Conservation (phyloP, 768 basidiomycete genomes). For the Russula ochroleuca region DNA sequence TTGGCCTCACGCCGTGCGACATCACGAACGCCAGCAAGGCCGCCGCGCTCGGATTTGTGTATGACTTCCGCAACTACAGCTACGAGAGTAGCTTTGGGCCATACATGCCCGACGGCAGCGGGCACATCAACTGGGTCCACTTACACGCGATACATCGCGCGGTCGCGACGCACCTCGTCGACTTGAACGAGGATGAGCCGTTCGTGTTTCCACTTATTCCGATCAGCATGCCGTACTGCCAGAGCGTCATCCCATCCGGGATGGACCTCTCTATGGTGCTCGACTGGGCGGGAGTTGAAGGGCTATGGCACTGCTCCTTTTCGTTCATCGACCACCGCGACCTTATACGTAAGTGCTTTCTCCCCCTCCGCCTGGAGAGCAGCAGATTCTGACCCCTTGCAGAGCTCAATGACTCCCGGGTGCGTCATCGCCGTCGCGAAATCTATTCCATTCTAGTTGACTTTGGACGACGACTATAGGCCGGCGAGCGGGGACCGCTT, state of each 20-base stretch:
- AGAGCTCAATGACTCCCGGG: conserved; percentile 49
- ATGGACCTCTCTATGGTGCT: conserved; percentile 37
- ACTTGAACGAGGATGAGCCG: conserved; percentile 35
- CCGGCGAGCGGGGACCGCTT: conserved; percentile 35
- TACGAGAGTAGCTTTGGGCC: conserved; percentile 54
- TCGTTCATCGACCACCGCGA: conserved; percentile 67
- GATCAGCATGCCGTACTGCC: conserved; percentile 52
- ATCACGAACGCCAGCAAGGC: conserved; percentile 34
- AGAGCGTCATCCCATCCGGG: conserved; percentile 43
- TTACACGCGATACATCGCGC: conserved; percentile 52
- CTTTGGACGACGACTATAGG: conserved; percentile 25
- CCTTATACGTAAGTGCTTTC: conserved; percentile 49
- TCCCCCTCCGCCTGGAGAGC: no score
- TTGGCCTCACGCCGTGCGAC: conserved; percentile 51
- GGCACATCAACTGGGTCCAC: conserved; percentile 56
- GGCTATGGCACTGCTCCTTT: conserved; percentile 59
- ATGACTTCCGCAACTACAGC: conserved; percentile 56
- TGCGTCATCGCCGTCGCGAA: conserved; percentile 23
- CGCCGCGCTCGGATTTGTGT: conserved; percentile 52
- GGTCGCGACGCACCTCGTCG: conserved; percentile 50
- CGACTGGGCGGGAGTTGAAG: conserved; percentile 60
- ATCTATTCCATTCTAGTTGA: neutral
- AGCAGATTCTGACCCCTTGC: conserved; percentile 6
- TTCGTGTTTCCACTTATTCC: conserved; percentile 37
- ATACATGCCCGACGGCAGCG: conserved; percentile 43